Evolutionary conservation across 805 yeast species (phyloP), one percentile per base, ranked within the genome.

Genomic region (Candida insectalens): DNA sequence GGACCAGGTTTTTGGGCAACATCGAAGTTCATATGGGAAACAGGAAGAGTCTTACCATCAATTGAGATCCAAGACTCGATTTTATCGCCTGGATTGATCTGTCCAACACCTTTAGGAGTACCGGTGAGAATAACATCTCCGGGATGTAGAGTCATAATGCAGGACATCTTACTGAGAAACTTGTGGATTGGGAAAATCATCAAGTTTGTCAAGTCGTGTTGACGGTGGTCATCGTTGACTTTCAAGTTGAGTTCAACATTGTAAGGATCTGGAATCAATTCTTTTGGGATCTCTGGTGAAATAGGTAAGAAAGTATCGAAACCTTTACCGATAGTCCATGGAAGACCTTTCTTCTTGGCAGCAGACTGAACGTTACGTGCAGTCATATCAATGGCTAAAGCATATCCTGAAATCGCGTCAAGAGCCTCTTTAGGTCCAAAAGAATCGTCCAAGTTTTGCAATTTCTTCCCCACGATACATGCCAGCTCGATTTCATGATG

Each of bases 31-130:
- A 81, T 59, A 5, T 46, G 41, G 35, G 63, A 59, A 25, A 67
- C 73, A 21, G 67, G 72, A 19, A 89, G 51, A 7, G 65, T 64
- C 37, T 71, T 50, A 8, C 77, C 89, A 22, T 70, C 70, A 21
- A 67, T 69, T 19, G 55, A 58, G 41, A 85, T 57, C 42, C 71
- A 69, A 5, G 94, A 94, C 30, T 66, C 65, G 19, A 92, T 63
- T 18, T 55, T 50, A 52, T 92, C 97, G 7, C 96, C 97, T 0
- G 94, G 83, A 5, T 55, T 56, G 22, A 88, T 60, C 18, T 69
- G 62, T 6, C 97, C 96, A n/a, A 92, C 98, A 13, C 98, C 98
- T 56, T 87, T 84, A 30, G 98, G 98, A 2, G 98, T 92, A 13
- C 98, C 98, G 1, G 98, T 92, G 33, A 92, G 65, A 38, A 92